Base-by-base conservation (phyloP, 179 eudicot genomes). In the Carnegiea gigantea region DNA sequence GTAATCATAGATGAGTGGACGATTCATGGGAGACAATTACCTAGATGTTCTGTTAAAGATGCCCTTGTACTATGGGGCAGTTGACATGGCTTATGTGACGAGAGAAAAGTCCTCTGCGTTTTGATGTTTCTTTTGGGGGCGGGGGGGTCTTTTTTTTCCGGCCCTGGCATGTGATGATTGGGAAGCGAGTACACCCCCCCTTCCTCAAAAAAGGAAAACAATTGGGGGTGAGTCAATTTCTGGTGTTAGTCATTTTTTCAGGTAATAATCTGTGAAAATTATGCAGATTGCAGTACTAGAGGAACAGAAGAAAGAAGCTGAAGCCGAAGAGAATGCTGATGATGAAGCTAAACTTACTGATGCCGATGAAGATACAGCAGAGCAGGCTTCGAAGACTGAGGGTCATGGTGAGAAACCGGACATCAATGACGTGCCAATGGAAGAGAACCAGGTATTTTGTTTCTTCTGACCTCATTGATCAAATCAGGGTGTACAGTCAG, bases 351-450 rank as follows among this genome's bases (percentile, higher is more conserved):
- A 90, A 65, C 80, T 82, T 24, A 82, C 40, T 79, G 93, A 86
- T 70, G 64, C 59, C 6, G 86, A 87, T 48, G 78, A 83, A 23
- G 79, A 86, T 78, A 46, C 81, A 6, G 82, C 18, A 23, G 90
- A 88, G 70, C 82, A 83, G 48, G 82, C 84, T 64, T 83, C 90
- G 74, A 89, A 88, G 81, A 83, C 73, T 78, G 89, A 88, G 67
- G 86, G 85, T 75, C 65, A 72, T 65, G 51, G 71, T 18, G 83
- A 83, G 82, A 87, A 93, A 82, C 98, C 97, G 1, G 95, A 90
- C 84, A 93, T 95, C 73, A 93, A 95, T 75, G 95, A 93, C 84
- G 83, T 90, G 77, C 98, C 98, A 15, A 87, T 90, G 97, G 93
- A 92, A 28, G 85, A 83, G 59, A 73, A 54, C 20, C 82, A 81